Percentiles rank a stretch among this genome's conserved stretches.
These are phyloP conservation scores for Fusarium albosuccineum DNA, from an alignment of 2,329 filamentous ascomycete species.

Conservation along the genomic window DNA sequence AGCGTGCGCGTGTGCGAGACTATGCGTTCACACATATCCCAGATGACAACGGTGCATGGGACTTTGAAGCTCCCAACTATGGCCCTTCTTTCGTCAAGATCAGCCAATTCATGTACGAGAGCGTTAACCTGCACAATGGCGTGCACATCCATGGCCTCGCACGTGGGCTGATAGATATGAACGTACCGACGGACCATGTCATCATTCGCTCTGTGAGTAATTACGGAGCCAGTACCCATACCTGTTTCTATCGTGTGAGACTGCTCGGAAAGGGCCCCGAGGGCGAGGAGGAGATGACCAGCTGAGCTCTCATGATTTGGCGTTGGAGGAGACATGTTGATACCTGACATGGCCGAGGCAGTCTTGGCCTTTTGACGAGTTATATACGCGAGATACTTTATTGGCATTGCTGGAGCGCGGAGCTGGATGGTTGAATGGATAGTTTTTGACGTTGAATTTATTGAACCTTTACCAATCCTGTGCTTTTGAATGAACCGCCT, in stretches of 20 bases:
- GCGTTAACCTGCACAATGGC: constrained; percentile 57
- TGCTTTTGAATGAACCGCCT: too few relatives aligned
- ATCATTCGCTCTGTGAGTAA: constrained; percentile 70
- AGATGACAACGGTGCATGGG: constrained; percentile 43
- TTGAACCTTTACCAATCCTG: constrained; percentile 8
- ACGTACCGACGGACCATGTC: constrained; percentile 64
- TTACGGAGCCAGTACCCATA: constrained; percentile 69
- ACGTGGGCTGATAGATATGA: constrained; percentile 61
- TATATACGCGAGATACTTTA: constrained; percentile 27
- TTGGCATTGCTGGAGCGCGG: constrained; percentile 29
- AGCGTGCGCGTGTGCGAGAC: constrained; percentile 56
- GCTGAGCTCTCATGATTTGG: not conserved
- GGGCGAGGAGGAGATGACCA: not conserved
- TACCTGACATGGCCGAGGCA: constrained; percentile 4
- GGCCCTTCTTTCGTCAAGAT: constrained; percentile 67
- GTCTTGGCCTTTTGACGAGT: constrained; percentile 22
- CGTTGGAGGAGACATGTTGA: constrained; percentile 11
- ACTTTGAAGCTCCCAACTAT: constrained; percentile 48
- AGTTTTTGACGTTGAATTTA: constrained; percentile 23
- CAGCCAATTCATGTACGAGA: constrained; percentile 67
- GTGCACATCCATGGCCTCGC: constrained; percentile 68
- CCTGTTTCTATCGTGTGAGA: constrained; percentile 74
- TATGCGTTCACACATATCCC: constrained; percentile 61
- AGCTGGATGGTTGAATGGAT: constrained; percentile 33
- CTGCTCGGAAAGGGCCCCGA: constrained; percentile 60